phyloP scores from a whole-genome alignment of 2,329 filamentous ascomycete genomes.

The Fonsecaea erecta region DNA sequence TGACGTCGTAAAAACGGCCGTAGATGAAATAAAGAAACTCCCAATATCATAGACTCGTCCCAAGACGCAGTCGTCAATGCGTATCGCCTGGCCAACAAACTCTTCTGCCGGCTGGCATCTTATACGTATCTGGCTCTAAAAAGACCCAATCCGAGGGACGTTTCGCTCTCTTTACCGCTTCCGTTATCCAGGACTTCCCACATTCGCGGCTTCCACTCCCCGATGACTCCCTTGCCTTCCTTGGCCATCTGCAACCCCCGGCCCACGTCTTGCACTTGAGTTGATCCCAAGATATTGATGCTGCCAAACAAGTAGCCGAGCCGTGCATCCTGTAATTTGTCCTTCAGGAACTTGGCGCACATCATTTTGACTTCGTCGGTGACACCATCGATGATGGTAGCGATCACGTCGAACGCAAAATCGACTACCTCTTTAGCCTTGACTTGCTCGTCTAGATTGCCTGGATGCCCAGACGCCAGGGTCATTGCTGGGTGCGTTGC shows the following conservation, averaged over 20 bases:
- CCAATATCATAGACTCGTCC: neutral
- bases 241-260: constrained; percentile 35
- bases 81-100: neutral
- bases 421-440: constrained; percentile 28
- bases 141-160: constrained; percentile 36
- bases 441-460: constrained; percentile 24
- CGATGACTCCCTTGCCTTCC: constrained; percentile 33
- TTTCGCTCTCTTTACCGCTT: constrained; percentile 35
- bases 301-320: constrained; percentile 35
- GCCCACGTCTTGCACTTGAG: constrained; percentile 29
- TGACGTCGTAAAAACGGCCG: constrained; percentile 10
- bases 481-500: constrained; percentile 42
- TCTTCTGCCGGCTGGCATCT: neutral
- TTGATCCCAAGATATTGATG: constrained; percentile 32
- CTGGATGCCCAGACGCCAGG: constrained; percentile 32
- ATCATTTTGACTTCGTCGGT: constrained; percentile 51
- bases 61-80: constrained; percentile 2
- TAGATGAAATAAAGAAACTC: constrained; percentile 3
- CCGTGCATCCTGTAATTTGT: constrained; percentile 38
- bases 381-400: constrained; percentile 50
- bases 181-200: constrained; percentile 39
- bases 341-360: constrained; percentile 49
- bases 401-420: constrained; percentile 52
- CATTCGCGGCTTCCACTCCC: constrained; percentile 37
- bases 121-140: constrained; percentile 33